These are phyloP conservation scores for Spathaspora girioi DNA, from an alignment of 805 yeast species.

Conservation along the genomic window DNA sequence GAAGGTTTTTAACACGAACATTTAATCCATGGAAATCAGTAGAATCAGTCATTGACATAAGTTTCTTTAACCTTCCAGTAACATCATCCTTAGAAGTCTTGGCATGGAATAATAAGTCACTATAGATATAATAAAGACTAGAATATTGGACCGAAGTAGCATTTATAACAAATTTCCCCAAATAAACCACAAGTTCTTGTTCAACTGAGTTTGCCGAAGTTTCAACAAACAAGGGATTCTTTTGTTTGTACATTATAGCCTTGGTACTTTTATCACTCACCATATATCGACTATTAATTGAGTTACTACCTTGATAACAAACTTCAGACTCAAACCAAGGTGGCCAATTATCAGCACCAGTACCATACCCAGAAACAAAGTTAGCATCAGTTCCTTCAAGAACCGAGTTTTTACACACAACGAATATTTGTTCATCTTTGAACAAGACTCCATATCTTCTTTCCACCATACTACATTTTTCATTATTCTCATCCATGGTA, in stretches of 20 bases:
- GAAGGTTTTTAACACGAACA: constrained; percentile 25
- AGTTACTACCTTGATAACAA: constrained; percentile 46
- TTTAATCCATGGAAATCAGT: constrained; percentile 35
- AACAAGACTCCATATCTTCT: constrained; percentile 53
- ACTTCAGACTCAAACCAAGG: constrained; percentile 81
- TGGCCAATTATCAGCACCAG: constrained; percentile 64
- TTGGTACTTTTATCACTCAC: constrained; percentile 32
- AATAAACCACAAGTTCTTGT: constrained; percentile 28
- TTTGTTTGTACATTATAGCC: constrained; percentile 46
- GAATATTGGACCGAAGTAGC: constrained; percentile 39
- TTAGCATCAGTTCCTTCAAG: constrained; percentile 19
- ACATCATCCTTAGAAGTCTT: constrained; percentile 22
- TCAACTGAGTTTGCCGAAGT: constrained; percentile 12
- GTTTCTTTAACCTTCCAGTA: constrained; percentile 38
- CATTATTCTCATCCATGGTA: constrained; percentile 27
- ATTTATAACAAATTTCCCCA: constrained; percentile 35
- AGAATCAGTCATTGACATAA: constrained; percentile 32
- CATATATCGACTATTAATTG: constrained; percentile 18
- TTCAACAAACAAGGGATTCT: constrained; percentile 44
- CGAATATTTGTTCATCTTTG: constrained; percentile 54
- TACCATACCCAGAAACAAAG: constrained; percentile 49
- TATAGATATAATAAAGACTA: constrained; percentile 29
- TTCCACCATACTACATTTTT: constrained; percentile 44
- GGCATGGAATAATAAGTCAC: constrained; percentile 31
- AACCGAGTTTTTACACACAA: constrained; percentile 34